phyloP scores from a whole-genome alignment of 305 asterid species.

The Fraxinus angustifolia region DNA sequence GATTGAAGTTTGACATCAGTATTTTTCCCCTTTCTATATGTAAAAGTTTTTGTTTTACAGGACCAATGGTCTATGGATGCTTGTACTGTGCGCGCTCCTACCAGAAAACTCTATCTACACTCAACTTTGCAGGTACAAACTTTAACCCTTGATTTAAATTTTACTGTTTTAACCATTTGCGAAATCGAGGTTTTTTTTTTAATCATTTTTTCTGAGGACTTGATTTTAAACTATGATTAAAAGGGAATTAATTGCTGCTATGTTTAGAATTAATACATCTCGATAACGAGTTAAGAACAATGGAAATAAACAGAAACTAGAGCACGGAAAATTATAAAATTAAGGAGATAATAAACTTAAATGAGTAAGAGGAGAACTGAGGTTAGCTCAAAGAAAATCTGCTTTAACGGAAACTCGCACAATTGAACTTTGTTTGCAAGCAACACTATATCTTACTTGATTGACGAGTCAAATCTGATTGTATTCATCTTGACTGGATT shows the following conservation, averaged over 20 bases:
- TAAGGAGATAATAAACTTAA: not conserved
- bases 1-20: not conserved
- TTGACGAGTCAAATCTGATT: not conserved
- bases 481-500: not conserved
- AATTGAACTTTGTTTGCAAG: not conserved
- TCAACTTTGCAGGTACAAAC: slow-evolving; percentile 71
- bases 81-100: slow-evolving; percentile 74
- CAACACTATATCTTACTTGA: not conserved
- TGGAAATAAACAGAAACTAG: not conserved
- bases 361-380: not conserved
- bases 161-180: not conserved
- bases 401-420: not conserved
- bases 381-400: not conserved
- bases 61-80: slow-evolving; percentile 99
- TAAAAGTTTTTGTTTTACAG: slow-evolving; percentile 30
- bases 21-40: not conserved
- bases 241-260: not conserved
- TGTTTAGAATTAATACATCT: not conserved
- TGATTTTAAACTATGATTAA: not conserved
- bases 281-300: not conserved
- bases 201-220: not conserved
- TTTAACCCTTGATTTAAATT: not conserved
- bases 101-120: slow-evolving; percentile 70
- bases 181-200: not conserved
- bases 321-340: not conserved